Conservation (phyloP, 2,329 filamentous ascomycete species). For the Whalleya microplaca region DNA sequence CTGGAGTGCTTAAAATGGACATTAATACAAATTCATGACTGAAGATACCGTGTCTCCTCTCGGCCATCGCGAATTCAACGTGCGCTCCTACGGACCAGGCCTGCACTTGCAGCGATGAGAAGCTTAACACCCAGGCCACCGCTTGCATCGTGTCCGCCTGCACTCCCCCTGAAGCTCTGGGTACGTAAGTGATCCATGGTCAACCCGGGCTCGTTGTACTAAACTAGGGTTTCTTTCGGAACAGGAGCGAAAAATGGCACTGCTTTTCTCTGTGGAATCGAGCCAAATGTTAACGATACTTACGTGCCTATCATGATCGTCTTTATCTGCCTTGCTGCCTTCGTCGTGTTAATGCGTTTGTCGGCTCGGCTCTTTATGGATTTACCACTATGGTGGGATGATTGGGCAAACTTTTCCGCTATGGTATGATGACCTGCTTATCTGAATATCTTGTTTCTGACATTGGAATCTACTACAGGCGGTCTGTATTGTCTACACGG, state of each 20-base stretch:
- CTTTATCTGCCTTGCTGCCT: slow-evolving; percentile 1
- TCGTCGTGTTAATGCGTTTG: not conserved
- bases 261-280: slow-evolving; percentile 1
- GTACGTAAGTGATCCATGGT: no score
- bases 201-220: no score
- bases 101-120: no score
- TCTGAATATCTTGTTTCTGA: not conserved
- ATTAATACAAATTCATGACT: no score
- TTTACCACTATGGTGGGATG: slow-evolving; percentile 6
- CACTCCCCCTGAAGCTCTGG: no score
- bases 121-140: no score
- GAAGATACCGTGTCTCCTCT: no score
- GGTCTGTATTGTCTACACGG: slow-evolving; percentile 3
- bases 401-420: slow-evolving; percentile 4
- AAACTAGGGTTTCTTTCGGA: no score
- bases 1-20: no score
- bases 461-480: not conserved
- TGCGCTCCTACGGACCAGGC: no score
- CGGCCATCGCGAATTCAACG: no score
- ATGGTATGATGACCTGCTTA: not conserved
- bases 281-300: not conserved
- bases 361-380: not conserved
- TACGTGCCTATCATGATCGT: slow-evolving; percentile 1
- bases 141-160: no score
- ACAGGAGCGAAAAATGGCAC: slow-evolving; percentile 2